These are phyloP conservation scores for Scedosporium minutisporum DNA, from an alignment of 2,329 filamentous ascomycete genomes.

Conservation along the genomic window DNA sequence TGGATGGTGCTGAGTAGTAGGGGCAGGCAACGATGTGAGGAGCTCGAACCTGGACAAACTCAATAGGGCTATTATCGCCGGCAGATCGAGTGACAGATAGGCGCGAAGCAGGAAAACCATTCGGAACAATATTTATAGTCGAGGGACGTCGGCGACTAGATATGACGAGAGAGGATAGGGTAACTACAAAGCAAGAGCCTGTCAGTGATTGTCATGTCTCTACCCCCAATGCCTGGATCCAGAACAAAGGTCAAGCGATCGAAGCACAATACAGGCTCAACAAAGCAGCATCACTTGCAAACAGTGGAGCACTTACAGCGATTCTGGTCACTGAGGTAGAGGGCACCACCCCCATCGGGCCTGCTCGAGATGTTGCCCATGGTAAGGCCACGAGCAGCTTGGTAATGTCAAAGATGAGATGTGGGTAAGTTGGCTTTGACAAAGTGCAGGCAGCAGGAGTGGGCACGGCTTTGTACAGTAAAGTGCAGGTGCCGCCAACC, in stretches of 20 bases:
- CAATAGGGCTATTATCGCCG: slow-evolving; percentile 67
- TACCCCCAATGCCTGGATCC: background rate
- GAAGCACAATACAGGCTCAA: background rate
- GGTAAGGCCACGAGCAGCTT: slow-evolving; percentile 24
- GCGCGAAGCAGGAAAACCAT: slow-evolving; percentile 76
- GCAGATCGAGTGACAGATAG: slow-evolving; percentile 61
- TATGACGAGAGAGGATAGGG: slow-evolving; percentile 73
- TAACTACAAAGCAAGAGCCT: slow-evolving; percentile 48
- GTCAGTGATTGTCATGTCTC: background rate
- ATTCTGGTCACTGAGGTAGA: slow-evolving; percentile 86
- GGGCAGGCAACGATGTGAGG: slow-evolving; percentile 11
- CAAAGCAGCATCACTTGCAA: slow-evolving; percentile 8
- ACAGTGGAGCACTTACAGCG: slow-evolving; percentile 55
- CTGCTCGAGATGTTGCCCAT: slow-evolving; percentile 94
- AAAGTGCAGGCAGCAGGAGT: too few relatives aligned
- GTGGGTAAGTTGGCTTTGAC: too few relatives aligned
- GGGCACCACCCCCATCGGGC: slow-evolving; percentile 67
- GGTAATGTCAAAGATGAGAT: too few relatives aligned
- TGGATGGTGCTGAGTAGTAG: background rate
- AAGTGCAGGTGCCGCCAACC: too few relatives aligned
- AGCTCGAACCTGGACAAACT: slow-evolving; percentile 76
- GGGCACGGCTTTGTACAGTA: too few relatives aligned
- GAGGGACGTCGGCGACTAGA: slow-evolving; percentile 70
- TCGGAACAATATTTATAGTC: slow-evolving; percentile 70
- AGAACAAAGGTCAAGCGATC: slow-evolving; percentile 2